Base-by-base conservation (phyloP, 106 monocot species). In the Dioscorea dumetorum region DNA sequence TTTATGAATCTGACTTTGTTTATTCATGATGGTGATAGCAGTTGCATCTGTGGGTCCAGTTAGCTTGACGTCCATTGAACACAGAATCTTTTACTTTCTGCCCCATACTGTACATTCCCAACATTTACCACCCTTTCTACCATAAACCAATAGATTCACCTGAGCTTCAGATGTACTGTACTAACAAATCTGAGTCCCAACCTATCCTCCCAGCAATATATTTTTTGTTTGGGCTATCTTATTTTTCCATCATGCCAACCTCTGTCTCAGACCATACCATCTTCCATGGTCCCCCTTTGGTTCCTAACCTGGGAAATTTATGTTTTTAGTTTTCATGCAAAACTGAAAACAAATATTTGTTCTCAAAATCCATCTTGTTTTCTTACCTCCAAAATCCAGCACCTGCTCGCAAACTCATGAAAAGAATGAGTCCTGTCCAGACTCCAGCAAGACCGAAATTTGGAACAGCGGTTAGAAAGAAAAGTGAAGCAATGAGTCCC, bases 311-410 rank as follows among this genome's bases (percentile, higher is more conserved):
- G 84, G 13, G 75, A 76, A 77, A n/a, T 49, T 33, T 12, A 11
- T 20, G 2, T 15, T 70, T 20, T 60, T 6, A 22, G 50, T 53
- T n/a, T n/a, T 35, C 57, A 48, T 24, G 17, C 57, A 24, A 21
- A 33, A 8, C 22, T 28, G 8, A 17, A 5, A 17, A 41, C 2
- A 8, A 10, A 31, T 0, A 31, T 31, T 23, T 5, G 24, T 19
- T 63, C 24, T 17, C 24, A 63, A 33, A 63, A 34, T 12, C 2
- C 17, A 34, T 4, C 13, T 24, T 49, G 50, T 15, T 49, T 24
- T 23, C 68, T 14, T 81, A 99, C 97, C 92, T 99, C 82, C 82
- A 87, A 35, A 90, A 81, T 41, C 97, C 97, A 79, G 84, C 89
- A 50, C 68, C 75, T 31, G 87, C 76, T 67, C 97, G 77, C 75